A percentile compares a stretch with the other conserved stretches of the same genome.
phyloP scores from a whole-genome alignment of 176 grass and related monocot species.

The Guadua angustifolia region DNA sequence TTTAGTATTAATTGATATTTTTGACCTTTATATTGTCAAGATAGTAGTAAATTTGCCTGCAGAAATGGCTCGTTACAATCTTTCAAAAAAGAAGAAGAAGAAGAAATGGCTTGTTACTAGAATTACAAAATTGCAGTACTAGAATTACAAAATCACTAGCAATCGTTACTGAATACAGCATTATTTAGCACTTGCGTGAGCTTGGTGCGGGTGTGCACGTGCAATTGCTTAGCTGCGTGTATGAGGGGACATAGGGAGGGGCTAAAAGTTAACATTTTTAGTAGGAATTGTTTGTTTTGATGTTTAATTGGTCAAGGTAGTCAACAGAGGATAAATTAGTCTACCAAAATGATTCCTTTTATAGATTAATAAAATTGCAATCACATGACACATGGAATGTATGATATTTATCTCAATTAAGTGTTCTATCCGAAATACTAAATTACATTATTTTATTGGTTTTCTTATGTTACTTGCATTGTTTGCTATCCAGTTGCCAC shows the following conservation, averaged over 20 bases:
- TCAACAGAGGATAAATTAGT: not conserved
- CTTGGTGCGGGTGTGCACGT: not conserved
- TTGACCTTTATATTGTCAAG: not conserved
- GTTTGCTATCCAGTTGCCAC: not conserved
- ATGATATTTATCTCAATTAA: not conserved
- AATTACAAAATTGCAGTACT: not conserved
- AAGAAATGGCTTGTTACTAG: not conserved
- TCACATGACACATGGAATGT: conserved; percentile 2
- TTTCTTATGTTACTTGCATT: not conserved
- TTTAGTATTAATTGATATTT: not conserved
- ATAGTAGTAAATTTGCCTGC: conserved; percentile 1
- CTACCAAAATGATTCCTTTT: not conserved
- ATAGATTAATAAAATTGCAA: not conserved
- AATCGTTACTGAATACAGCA: not conserved
- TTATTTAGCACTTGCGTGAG: not conserved
- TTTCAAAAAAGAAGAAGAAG: too few relatives aligned
- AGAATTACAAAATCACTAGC: not conserved
- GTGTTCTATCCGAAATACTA: not conserved
- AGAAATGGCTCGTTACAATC: not conserved
- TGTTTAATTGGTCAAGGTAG: not conserved
- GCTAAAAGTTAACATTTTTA: conserved; percentile 1
- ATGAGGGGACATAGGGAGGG: not conserved
- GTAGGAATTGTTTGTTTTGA: not conserved
- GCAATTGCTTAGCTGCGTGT: not conserved
- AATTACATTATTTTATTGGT: not conserved